Conservation (phyloP, 192 early-diverging fungal species). For the Backusella tarrabulga region DNA sequence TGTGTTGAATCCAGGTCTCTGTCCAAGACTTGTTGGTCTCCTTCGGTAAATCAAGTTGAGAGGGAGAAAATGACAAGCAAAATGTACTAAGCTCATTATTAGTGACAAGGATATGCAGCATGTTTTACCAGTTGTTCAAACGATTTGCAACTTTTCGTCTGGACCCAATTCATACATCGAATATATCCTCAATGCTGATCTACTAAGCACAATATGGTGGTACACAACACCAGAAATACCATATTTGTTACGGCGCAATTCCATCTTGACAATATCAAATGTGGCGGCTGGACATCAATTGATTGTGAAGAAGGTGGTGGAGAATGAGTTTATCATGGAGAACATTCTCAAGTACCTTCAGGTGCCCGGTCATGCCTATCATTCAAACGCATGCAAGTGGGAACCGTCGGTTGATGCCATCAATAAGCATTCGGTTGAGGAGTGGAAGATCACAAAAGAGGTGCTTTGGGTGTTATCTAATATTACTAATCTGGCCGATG, state of each 20-base stretch:
- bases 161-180: slow-evolving; percentile 23
- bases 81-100: background rate
- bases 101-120: background rate
- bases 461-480: slow-evolving; percentile 23
- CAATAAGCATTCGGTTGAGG: background rate
- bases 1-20: background rate
- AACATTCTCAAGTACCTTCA: background rate
- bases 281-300: slow-evolving; percentile 21
- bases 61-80: background rate
- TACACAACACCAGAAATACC: slow-evolving; percentile 5
- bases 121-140: slow-evolving; percentile 19
- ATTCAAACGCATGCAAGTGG: background rate
- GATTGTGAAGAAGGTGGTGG: slow-evolving; percentile 11
- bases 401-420: background rate
- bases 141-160: slow-evolving; percentile 22
- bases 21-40: slow-evolving; percentile 14
- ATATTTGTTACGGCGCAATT: slow-evolving; percentile 16
- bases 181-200: slow-evolving; percentile 10
- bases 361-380: background rate
- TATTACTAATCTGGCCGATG: slow-evolving; percentile 17
- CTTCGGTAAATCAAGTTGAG: slow-evolving; percentile 7
- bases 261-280: slow-evolving; percentile 29
- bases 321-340: slow-evolving; percentile 9
- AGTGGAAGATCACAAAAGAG: slow-evolving; percentile 28
- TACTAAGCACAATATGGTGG: slow-evolving; percentile 7